A percentile compares a stretch with the other conserved stretches of the same genome.
phyloP scores from a whole-genome alignment of 1,284 basidiomycete species.

The Cutaneotrichosporon daszewskae region DNA sequence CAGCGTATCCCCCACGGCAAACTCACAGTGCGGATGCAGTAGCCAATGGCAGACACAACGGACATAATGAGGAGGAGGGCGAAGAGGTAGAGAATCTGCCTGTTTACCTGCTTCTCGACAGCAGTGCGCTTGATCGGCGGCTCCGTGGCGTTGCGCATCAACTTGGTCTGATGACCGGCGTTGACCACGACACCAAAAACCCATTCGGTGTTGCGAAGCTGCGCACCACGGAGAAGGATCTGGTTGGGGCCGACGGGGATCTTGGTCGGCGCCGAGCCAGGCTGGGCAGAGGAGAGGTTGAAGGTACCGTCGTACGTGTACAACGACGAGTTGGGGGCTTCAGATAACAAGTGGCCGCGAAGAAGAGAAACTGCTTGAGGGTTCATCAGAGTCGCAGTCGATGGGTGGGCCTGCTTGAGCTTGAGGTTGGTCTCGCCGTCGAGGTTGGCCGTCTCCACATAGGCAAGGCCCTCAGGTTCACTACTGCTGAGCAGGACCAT shows the following conservation, averaged over 20 bases:
- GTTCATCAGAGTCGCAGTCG: constrained; percentile 71
- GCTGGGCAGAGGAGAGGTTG: constrained; percentile 53
- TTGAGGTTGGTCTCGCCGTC: constrained; percentile 99
- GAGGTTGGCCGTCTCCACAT: constrained; percentile 95
- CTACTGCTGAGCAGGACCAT: constrained; percentile 80
- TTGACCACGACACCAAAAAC: constrained; percentile 90
- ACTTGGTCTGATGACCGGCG: constrained; percentile 96
- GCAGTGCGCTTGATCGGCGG: constrained; percentile 95
- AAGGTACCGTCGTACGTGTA: constrained; percentile 88
- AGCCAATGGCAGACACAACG: constrained; percentile 85
- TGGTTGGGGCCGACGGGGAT: constrained; percentile 93
- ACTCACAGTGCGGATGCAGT: constrained; percentile 66
- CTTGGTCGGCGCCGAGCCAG: constrained; percentile 54
- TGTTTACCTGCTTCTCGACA: constrained; percentile 92
- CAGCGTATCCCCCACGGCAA: not conserved
- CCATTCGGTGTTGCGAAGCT: constrained; percentile 95
- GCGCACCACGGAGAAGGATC: constrained; percentile 86
- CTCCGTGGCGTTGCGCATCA: constrained; percentile 91
- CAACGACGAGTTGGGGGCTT: constrained; percentile 95
- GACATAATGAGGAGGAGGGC: constrained; percentile 79
- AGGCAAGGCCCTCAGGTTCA: constrained; percentile 94
- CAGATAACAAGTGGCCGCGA: constrained; percentile 78
- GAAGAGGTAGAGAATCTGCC: constrained; percentile 95
- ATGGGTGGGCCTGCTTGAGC: constrained; percentile 90
- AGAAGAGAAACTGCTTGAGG: constrained; percentile 69